A percentile compares a stretch with the other conserved stretches of the same genome.
Evolutionary conservation across 345 rosid genomes (phyloP).

Genomic region (Hypericum androsaemum): DNA sequence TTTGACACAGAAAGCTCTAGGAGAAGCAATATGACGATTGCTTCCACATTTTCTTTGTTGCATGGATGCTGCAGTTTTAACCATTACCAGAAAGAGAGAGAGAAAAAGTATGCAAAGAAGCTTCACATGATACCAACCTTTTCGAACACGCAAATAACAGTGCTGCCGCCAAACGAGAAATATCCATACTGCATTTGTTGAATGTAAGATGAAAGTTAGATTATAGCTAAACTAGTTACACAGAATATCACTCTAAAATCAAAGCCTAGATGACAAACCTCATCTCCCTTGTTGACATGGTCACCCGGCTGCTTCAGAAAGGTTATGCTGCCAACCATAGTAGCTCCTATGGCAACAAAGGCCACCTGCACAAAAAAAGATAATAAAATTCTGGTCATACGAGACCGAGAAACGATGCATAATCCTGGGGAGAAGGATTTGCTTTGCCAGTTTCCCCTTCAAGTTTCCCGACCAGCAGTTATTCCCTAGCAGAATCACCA

Average conservation of each 20-base stretch:
- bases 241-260: not conserved
- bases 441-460: too few relatives aligned
- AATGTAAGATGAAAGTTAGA: constrained; percentile 3
- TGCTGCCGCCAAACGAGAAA: constrained; percentile 94
- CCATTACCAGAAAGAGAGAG: too few relatives aligned
- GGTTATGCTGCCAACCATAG: constrained; percentile 90
- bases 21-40: too few relatives aligned
- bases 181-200: constrained; percentile 60
- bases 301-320: constrained; percentile 56
- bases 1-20: too few relatives aligned
- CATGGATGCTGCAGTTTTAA: too few relatives aligned
- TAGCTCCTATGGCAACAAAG: constrained; percentile 88
- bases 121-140: constrained; percentile 39
- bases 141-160: constrained; percentile 74
- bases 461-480: too few relatives aligned
- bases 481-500: too few relatives aligned
- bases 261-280: constrained; percentile 32
- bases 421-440: too few relatives aligned
- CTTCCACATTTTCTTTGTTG: too few relatives aligned
- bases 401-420: too few relatives aligned
- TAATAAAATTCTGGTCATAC: not conserved
- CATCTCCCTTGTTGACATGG: constrained; percentile 67
- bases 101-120: too few relatives aligned
- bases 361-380: constrained; percentile 49
- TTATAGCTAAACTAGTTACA: constrained; percentile 4